These are phyloP conservation scores for Boletus rubroflammeus DNA, from an alignment of 768 basidiomycete species.

Conservation along the genomic window DNA sequence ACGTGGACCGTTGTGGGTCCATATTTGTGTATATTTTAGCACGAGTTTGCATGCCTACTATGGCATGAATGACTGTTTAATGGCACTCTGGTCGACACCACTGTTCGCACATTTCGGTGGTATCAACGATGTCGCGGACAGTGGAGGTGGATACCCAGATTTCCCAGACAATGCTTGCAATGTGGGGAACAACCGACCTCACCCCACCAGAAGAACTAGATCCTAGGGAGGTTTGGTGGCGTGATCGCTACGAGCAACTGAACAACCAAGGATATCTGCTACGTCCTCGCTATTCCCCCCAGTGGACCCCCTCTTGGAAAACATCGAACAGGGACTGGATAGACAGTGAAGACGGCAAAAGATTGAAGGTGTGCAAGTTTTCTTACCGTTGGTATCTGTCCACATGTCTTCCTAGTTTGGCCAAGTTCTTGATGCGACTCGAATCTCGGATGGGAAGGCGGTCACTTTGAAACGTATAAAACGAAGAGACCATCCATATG, in stretches of 20 bases:
- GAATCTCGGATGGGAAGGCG: constrained; percentile 22
- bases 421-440: constrained; percentile 28
- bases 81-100: not conserved
- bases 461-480: constrained; percentile 31
- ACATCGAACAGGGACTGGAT: not conserved
- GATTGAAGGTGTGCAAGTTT: not conserved
- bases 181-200: not conserved
- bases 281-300: constrained; percentile 12
- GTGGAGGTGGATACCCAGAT: not conserved
- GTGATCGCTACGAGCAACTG: constrained; percentile 4
- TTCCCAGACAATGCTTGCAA: not conserved
- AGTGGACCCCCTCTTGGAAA: constrained; percentile 13
- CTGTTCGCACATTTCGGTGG: not conserved
- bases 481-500: constrained; percentile 11
- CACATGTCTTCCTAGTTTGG: not conserved
- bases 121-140: not conserved
- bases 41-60: not conserved
- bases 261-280: constrained; percentile 5
- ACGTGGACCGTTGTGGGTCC: not conserved
- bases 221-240: constrained; percentile 12
- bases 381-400: not conserved
- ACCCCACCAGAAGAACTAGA: constrained; percentile 6
- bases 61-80: not conserved
- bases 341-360: not conserved
- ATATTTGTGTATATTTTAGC: constrained; percentile 14